These are phyloP conservation scores for Diaporthe helianthi DNA, from an alignment of 2,329 filamentous ascomycete genomes.

Conservation along the genomic window DNA sequence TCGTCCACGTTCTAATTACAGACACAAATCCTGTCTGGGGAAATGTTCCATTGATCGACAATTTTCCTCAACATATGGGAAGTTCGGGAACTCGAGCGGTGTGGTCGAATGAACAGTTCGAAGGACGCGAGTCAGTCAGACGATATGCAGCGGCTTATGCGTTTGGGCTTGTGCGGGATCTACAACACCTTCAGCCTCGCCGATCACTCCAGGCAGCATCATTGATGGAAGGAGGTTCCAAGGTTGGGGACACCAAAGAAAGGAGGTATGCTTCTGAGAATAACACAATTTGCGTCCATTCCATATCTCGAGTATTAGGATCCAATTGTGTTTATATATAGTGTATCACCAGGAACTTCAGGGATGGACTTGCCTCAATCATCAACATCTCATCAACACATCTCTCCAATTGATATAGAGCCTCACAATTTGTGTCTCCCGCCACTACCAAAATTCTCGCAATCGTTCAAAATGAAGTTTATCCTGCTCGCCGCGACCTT, in stretches of 20 bases:
- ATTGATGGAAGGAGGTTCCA: not conserved
- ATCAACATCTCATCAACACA: not conserved
- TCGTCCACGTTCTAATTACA: not conserved
- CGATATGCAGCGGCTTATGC: not conserved
- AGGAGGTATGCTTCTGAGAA: not conserved
- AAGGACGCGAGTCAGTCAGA: not conserved
- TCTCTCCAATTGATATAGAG: not conserved
- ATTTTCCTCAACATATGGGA: not conserved
- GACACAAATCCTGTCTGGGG: not conserved
- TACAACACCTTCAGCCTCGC: not conserved
- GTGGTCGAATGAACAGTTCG: not conserved
- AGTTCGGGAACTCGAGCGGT: not conserved
- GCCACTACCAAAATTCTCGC: not conserved
- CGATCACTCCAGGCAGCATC: conserved; percentile 7
- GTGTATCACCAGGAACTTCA: not conserved
- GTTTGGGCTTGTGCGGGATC: not conserved
- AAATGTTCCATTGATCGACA: not conserved
- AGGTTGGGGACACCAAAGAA: not conserved
- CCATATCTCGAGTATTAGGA: not conserved
- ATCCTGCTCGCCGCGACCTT: not conserved
- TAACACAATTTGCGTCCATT: not conserved
- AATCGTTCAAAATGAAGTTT: not conserved
- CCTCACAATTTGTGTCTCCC: not conserved
- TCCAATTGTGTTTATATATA: not conserved
- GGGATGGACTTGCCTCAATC: no score